Evolutionary conservation across 805 yeast genomes (phyloP), one percentile per base, ranked within the genome.

Genomic region (Ascoidea asiatica): DNA sequence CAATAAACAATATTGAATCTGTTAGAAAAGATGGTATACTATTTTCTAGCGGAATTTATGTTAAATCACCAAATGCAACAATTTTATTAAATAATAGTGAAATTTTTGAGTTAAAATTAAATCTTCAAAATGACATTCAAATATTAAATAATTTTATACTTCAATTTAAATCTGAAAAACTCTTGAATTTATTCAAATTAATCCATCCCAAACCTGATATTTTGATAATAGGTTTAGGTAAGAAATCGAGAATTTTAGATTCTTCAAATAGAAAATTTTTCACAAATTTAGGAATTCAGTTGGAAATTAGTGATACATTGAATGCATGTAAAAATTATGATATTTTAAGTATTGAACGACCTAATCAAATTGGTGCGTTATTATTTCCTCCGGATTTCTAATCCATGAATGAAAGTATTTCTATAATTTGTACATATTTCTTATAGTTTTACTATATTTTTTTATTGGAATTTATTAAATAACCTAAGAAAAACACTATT

Each of bases 131-230:
- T 44, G 51, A 53, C 36, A 59, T 66, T 18, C 53, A 59, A n/a
- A 73, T 77, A 1, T 69, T 70, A 46, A 73, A 73, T 40, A 55
- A 63, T 2, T 78, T 79, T 40, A 60, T 77, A n/a, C 73, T 81
- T 13, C 77, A 73, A 33, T 65, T 81, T 42, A 29, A 29, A 11
- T 61, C 65, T 44, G 59, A 60, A 15, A 56, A 62, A n/a, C 60
- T 72, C 0, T 59, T 78, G 21, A 65, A 66, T 13, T 56, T 81
- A 4, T 68, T 81, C 45, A 69, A 67, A 18, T 62, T 77, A 5
- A 58, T 81, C 1, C 76, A 78, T 56, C 95, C 95, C 3, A 77
- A 78, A 54, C 95, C 95, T 0, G 94, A 85, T 54, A 65, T 85
- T 40, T 52, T 82, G 41, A 78, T 83, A 5, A 61, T 84, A 17